Base-by-base conservation (phyloP, 2,329 filamentous ascomycete species). In the Aureobasidium sp. region DNA sequence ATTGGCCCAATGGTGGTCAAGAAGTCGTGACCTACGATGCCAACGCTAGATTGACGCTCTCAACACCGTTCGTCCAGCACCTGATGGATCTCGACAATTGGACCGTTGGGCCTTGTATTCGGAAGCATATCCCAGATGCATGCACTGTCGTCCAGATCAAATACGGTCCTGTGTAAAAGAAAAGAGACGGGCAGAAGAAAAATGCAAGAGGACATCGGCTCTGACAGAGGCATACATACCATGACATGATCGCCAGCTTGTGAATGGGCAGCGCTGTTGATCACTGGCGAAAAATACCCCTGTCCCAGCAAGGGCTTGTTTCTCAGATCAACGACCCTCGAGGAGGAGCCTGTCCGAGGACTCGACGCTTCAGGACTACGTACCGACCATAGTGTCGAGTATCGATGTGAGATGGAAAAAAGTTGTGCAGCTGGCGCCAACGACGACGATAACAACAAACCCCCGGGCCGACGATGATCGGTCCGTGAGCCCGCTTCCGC, bases 41-140 rank as follows among this genome's bases (percentile, higher is more conserved):
- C 14, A 48, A 44, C 9, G 42, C 34, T 7, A 31, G 22, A 2
- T 31, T 57, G 31, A 56, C 41, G 3, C 41, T 57, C 20, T n/a
- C 29, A 39, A 42, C 39, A 8, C 25, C 20, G 5, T 57, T 62
- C 20, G 12, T 56, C 8, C 27, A 49, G 25, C 61, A 62, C 22
- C n/a, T 57, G 15, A 20, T 25, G 25, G 52, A 62, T 29, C 34
- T 62, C 20, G 17, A 27, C 36, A 62, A 62, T 25, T 63, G 61
- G 61, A 51, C 25, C 8, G 15, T 63, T 17, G 61, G 61, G 1
- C 52, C 61, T 17, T 27, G 34, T 15, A 49, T 63, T 25, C 34
- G 61, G 15, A 45, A 47, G 34, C 52, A 57, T 39, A 45, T 63
- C 6, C 61, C 52, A 29, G 52, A 63, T 37, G 61, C 61, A 36